Conservation (phyloP, 2,329 filamentous ascomycete genomes). For the Chrysoporthe cubensis region DNA sequence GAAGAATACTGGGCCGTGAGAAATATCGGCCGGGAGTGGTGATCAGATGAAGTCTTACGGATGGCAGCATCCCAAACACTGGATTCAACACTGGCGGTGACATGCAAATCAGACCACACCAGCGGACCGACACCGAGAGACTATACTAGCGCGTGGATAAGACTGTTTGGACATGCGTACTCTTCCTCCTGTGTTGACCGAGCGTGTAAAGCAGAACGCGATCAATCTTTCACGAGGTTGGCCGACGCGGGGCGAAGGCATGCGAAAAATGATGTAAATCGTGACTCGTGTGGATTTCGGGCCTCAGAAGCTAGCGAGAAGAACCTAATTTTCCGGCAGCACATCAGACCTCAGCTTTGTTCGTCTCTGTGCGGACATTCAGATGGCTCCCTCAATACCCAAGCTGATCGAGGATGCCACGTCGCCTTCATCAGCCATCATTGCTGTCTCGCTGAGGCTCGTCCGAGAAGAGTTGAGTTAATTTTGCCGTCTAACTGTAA, state of each 20-base stretch:
- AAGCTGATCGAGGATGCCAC: not conserved
- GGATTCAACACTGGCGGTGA: conserved; percentile 7
- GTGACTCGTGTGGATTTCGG: not conserved
- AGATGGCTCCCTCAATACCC: not conserved
- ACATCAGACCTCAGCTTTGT: conserved; percentile 2
- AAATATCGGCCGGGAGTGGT: conserved; percentile 19
- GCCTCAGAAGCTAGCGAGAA: not conserved
- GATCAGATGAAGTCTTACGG: not conserved
- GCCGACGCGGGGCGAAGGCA: not conserved
- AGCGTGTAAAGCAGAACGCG: not conserved
- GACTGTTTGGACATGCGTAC: not conserved
- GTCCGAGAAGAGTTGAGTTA: conserved; percentile 10
- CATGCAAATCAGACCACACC: conserved; percentile 15
- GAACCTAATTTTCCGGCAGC: conserved; percentile 5
- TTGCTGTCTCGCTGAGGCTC: too few relatives aligned
- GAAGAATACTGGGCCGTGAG: not conserved
- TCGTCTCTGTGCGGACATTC: too few relatives aligned
- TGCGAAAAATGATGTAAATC: not conserved
- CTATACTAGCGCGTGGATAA: conserved; percentile 1
- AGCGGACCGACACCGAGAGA: conserved; percentile 9
- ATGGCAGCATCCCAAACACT: not conserved
- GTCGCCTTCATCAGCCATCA: too few relatives aligned
- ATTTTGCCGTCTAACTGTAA: conserved; percentile 9
- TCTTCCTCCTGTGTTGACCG: too few relatives aligned
- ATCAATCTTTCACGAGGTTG: not conserved